Percentiles rank a stretch among this genome's conserved stretches.
Evolutionary conservation across 208 protist species (phyloP).

Genomic region (Leishmania major): DNA sequence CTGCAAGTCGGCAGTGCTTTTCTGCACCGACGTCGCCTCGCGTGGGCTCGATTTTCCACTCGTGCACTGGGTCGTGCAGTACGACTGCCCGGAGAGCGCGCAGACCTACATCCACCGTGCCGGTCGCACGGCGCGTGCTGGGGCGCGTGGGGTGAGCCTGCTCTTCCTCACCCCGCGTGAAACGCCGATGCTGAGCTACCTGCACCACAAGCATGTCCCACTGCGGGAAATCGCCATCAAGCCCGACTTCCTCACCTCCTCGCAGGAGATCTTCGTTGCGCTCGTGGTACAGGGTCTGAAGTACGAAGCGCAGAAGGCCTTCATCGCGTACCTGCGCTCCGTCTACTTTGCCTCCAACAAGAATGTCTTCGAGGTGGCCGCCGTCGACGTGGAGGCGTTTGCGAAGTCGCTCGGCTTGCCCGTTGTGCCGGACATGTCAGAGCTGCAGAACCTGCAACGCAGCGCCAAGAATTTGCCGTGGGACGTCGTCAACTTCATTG

Average conservation of each 20-base stretch:
- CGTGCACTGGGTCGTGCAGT: constrained; percentile 99
- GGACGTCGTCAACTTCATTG: constrained; percentile 89
- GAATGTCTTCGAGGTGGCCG: constrained; percentile 94
- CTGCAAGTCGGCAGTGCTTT: constrained; percentile 92
- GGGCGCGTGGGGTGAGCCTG: constrained; percentile 93
- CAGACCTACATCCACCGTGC: constrained; percentile 99
- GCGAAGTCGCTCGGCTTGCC: constrained; percentile 94
- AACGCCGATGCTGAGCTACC: constrained; percentile 92
- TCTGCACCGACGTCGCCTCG: constrained; percentile 99
- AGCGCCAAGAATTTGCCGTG: constrained; percentile 90
- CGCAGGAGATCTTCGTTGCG: constrained; percentile 89
- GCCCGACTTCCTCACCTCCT: constrained; percentile 66
- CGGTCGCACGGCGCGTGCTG: constrained; percentile 95
- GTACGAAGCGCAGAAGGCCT: constrained; percentile 97
- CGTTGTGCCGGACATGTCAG: constrained; percentile 93
- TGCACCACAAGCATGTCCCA: constrained; percentile 80
- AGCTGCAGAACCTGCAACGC: constrained; percentile 77
- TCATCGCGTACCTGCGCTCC: constrained; percentile 97
- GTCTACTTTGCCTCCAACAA: constrained; percentile 96
- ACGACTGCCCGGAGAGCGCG: constrained; percentile 98
- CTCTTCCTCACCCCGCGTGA: constrained; percentile 98
- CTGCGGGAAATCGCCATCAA: constrained; percentile 88
- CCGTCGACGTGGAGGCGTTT: constrained; percentile 91
- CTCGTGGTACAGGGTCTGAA: constrained; percentile 96
- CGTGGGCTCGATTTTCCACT: constrained; percentile 97